A percentile compares a stretch with the other conserved stretches of the same genome.
Evolutionary conservation across 73 alveolate genomes (phyloP).

Genomic region (Blepharisma japonicum): DNA sequence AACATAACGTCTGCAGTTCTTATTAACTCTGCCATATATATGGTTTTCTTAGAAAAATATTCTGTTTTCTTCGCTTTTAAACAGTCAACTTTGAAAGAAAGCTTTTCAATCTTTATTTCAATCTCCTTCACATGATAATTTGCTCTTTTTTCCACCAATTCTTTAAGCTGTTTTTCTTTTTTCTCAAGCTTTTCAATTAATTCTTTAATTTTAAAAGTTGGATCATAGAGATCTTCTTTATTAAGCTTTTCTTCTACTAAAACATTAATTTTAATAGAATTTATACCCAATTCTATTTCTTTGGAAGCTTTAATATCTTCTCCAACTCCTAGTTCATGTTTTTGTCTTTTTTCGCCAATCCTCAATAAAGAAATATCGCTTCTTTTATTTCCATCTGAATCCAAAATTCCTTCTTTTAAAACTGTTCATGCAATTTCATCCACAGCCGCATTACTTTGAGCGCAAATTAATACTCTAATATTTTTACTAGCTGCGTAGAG

Average conservation of each 20-base stretch:
- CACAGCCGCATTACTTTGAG: constrained; percentile 90
- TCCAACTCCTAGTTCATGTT: not conserved
- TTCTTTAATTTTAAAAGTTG: not conserved
- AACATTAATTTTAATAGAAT: not conserved
- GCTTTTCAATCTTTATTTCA: not conserved
- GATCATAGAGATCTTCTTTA: not conserved
- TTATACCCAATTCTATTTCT: not conserved
- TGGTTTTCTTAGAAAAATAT: constrained; percentile 20
- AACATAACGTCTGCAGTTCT: constrained; percentile 54
- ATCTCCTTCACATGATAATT: not conserved
- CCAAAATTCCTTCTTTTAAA: constrained; percentile 50
- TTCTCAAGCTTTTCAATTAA: not conserved
- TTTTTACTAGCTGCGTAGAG: not conserved
- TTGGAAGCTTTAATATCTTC: not conserved
- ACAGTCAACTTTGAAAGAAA: not conserved
- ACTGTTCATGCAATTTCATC: constrained; percentile 80
- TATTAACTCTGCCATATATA: constrained; percentile 54
- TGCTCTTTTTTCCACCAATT: constrained; percentile 28
- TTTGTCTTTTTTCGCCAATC: constrained; percentile 35
- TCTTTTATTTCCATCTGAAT: constrained; percentile 35
- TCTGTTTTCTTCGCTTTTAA: not conserved
- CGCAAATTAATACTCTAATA: constrained; percentile 69
- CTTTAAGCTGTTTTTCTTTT: not conserved
- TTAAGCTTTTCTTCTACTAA: not conserved
- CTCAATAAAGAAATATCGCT: constrained; percentile 47